Conservation (phyloP, 768 basidiomycete genomes). For the Fomitopsis serialis region DNA sequence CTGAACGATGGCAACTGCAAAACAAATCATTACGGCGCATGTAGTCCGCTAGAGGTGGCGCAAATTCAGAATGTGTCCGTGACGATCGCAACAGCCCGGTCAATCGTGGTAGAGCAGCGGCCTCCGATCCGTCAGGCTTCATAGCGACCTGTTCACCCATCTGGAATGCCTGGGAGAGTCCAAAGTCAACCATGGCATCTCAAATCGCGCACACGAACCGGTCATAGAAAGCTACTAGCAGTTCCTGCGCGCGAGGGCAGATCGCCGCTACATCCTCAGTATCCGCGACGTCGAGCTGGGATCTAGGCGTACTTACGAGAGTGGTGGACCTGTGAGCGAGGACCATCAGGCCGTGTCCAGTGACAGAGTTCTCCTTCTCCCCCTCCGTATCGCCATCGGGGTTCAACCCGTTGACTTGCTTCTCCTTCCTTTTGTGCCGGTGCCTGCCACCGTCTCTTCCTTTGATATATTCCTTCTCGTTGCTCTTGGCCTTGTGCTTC, state of each 20-base stretch:
- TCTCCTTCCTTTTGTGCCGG: neutral
- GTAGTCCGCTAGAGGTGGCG: neutral
- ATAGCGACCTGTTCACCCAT: constrained; percentile 1
- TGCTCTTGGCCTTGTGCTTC: constrained; percentile 2
- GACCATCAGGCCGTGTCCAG: neutral
- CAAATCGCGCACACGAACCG: constrained; percentile 53
- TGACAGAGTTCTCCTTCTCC: neutral
- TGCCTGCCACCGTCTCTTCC: neutral
- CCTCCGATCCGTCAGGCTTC: constrained; percentile 5
- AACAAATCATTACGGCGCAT: neutral
- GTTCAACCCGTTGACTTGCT: neutral
- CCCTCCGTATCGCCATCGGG: neutral
- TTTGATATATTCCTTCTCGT: neutral
- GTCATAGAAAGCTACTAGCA: constrained; percentile 68
- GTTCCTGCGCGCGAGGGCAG: constrained; percentile 61
- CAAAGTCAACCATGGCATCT: constrained; percentile 43
- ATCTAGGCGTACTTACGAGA: neutral
- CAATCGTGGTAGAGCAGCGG: constrained; percentile 11
- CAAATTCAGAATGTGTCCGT: constrained; percentile 16
- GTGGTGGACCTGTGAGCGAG: neutral
- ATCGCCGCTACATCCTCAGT: constrained; percentile 53
- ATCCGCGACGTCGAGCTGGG: constrained; percentile 26
- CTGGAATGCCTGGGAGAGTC: constrained; percentile 28
- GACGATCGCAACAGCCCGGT: constrained; percentile 19
- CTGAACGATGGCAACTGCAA: constrained; percentile 66